These are phyloP conservation scores for Salix caprea DNA, from an alignment of 345 rosid species.

Conservation along the genomic window DNA sequence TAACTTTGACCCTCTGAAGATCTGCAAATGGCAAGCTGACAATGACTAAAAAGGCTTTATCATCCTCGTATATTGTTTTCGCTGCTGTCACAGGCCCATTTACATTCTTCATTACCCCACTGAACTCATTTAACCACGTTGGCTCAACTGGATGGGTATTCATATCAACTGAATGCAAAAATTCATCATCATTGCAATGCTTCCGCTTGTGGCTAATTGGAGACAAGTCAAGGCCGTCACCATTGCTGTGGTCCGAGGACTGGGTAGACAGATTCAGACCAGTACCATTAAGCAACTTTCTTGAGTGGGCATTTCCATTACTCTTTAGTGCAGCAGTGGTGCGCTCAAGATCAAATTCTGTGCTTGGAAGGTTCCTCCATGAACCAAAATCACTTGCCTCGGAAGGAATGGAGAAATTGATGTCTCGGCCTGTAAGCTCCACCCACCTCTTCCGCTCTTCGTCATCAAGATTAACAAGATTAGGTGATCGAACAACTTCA, in stretches of 20 bases:
- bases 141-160: conserved; percentile 68
- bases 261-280: conserved; percentile 80
- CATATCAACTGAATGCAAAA: conserved; percentile 45
- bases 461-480: conserved; percentile 65
- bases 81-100: conserved; percentile 87
- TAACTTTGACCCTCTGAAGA: conserved; percentile 76
- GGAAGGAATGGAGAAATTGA: conserved; percentile 62
- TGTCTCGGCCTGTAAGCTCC: conserved; percentile 88
- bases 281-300: conserved; percentile 78
- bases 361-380: conserved; percentile 90
- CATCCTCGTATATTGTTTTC: conserved; percentile 76
- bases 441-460: conserved; percentile 88
- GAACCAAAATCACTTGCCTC: conserved; percentile 92
- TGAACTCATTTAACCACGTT: conserved; percentile 70
- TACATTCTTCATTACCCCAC: conserved; percentile 75
- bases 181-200: conserved; percentile 59
- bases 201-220: conserved; percentile 64
- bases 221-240: conserved; percentile 64
- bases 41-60: conserved; percentile 61
- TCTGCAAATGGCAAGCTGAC: conserved; percentile 76
- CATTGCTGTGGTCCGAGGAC: conserved; percentile 51
- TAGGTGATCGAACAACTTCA: conserved; percentile 72
- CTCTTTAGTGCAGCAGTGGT: conserved; percentile 35
- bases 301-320: conserved; percentile 36
- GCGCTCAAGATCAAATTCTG: conserved; percentile 92